A percentile compares a stretch with the other conserved stretches of the same genome.
phyloP scores from a whole-genome alignment of 441 rosid genomes.

The Gossypium trilobum region DNA sequence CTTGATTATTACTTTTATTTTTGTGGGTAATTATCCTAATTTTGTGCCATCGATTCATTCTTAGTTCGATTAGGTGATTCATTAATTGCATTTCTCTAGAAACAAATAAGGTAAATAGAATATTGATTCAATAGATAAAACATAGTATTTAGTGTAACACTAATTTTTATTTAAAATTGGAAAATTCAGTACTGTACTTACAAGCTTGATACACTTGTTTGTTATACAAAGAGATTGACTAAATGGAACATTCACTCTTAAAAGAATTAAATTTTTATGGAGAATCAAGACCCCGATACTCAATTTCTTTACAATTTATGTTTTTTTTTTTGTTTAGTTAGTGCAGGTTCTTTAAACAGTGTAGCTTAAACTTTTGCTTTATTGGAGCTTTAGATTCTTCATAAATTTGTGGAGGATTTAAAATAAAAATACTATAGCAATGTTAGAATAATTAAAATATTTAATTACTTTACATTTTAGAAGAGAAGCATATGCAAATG shows the following conservation, averaged over 20 bases:
- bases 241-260: not conserved
- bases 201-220: not conserved
- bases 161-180: not conserved
- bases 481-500: not conserved
- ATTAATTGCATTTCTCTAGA: too few relatives aligned
- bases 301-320: not conserved
- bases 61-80: not conserved
- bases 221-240: not conserved
- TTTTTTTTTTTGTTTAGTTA: not conserved
- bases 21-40: not conserved
- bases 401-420: slow-evolving; percentile 30
- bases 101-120: not conserved
- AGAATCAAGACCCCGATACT: not conserved
- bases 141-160: not conserved
- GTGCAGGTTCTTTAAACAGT: too few relatives aligned
- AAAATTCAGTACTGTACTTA: not conserved
- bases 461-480: not conserved
- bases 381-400: slow-evolving; percentile 51
- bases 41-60: not conserved
- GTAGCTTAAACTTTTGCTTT: not conserved
- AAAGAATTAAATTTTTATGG: not conserved
- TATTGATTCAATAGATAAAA: not conserved
- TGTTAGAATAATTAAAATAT: not conserved
- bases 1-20: not conserved
- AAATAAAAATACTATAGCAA: not conserved